These are phyloP conservation scores for Arabidopsis lyrata DNA, from an alignment of 441 rosid species.

Conservation along the genomic window DNA sequence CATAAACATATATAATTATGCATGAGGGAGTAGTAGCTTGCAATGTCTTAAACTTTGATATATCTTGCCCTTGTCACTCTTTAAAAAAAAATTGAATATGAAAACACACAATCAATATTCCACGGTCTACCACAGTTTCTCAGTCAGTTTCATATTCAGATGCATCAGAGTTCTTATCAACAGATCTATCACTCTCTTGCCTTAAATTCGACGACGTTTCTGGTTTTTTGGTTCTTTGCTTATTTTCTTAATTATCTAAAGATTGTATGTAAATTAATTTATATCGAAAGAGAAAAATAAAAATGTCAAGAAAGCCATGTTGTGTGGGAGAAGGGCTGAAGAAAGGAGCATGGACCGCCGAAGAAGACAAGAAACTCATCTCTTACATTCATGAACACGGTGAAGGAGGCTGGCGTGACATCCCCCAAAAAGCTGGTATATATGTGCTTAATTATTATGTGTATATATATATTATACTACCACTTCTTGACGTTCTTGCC, in stretches of 20 bases:
- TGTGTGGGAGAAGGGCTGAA: slow-evolving; percentile 50
- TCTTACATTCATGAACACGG: slow-evolving; percentile 54
- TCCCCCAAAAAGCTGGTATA: slow-evolving; percentile 57
- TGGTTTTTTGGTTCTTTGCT: background rate
- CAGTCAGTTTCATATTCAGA: slow-evolving; percentile 33
- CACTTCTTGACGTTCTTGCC: background rate
- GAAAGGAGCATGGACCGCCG: slow-evolving; percentile 57
- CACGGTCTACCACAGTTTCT: slow-evolving; percentile 29
- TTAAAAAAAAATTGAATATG: slow-evolving; percentile 16
- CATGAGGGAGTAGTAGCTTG: slow-evolving; percentile 15
- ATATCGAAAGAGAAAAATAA: background rate
- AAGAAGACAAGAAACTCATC: slow-evolving; percentile 53
- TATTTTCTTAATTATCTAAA: background rate
- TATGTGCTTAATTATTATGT: background rate
- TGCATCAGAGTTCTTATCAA: slow-evolving; percentile 40
- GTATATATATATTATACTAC: background rate
- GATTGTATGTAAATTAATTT: background rate
- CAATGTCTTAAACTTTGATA: slow-evolving; percentile 22
- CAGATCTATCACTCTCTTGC: slow-evolving; percentile 35
- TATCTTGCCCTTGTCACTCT: background rate
- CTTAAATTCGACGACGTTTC: slow-evolving; percentile 32
- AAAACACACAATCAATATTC: background rate
- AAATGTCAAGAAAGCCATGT: slow-evolving; percentile 53
- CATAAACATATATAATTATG: background rate
- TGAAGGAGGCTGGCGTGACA: slow-evolving; percentile 55